Base-by-base conservation (phyloP, 306 rosid genomes). In the Oemleria cerasiformis region DNA sequence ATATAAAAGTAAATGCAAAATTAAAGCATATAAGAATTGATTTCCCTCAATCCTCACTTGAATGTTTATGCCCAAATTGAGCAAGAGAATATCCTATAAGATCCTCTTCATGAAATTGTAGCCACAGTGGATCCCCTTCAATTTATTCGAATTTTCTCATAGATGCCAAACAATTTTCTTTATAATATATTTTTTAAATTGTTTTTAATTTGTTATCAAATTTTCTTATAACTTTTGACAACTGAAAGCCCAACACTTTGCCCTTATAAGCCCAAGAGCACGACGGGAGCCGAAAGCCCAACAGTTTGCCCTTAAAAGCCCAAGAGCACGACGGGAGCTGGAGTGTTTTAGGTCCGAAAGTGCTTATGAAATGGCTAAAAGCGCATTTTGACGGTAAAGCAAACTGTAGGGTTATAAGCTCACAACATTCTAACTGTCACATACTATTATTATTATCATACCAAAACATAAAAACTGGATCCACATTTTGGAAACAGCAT, bases 401-500 rank as follows among this genome's bases (percentile, higher is more conserved):
- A 30, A 30, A 30, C 0, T 30, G 3, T n/a, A 30, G 36, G 2
- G 36, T 4, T 2, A 30, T 30, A 30, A 30, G 36, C 36, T 2
- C 23, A 62, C 12, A 45, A 5, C 59, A 17, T 34, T 45, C 43
- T 10, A 36, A 60, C 40, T 13, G 65, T 25, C 61, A 19, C 11
- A 40, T 60, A 53, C 5, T 9, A 55, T 20, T 39, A n/a, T 40
- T 40, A 39, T 54, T 13, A 39, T 53, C 63, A 69, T 54, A 40
- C 54, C 40, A 53, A 53, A 69, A 68, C 63, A 20, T 12, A 48
- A 15, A 60, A 60, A 61, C 25, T 12, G 60, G 56, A 44, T 59
- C 53, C 49, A 56, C 65, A 64, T 48, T 64, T 39, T 49, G 74
- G 61, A 53, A 36, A 63, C 63, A 49, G 23, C 53, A 71, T 42